Evolutionary conservation across 1,284 basidiomycete genomes (phyloP), one percentile per base, ranked within the genome.

Genomic region (Pholiota adiposa): DNA sequence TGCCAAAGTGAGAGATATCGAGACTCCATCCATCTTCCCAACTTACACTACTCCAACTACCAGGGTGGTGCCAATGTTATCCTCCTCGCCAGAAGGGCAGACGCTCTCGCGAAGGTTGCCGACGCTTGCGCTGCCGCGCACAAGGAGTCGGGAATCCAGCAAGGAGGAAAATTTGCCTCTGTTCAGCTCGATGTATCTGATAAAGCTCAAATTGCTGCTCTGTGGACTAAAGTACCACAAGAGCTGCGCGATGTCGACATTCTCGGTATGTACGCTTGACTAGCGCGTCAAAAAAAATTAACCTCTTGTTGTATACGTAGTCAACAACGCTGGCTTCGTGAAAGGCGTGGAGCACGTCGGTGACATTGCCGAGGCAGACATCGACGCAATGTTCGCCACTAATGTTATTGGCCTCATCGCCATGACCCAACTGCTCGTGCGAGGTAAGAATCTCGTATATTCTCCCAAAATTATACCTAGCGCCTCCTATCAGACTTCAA

Each of bases 391-490:
- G 96, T 93, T 98, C 73, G 76, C 88, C 27, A 97, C 96, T 50
- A 99, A 99, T 73, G 95, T 97, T 51, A 81, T 93, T 62, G 95
- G 94, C 7, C 83, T 97, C 49, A 94, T 97, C 65, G 82, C 89
- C 18, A 77, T 96, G 67, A 93, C 92, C 7, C 93, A 96, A 68
- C 75, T 92, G 5, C 76, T 95, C 49, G 77, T 96, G 70, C 87
- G 83, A 74, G 85, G 93, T 88, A 50, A 63, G 75, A 48, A 56
- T 27, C 23, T 43, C 16, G 12, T 23, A n/a, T 18, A 3, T 4
- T 16, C 11, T 55, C 23, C 19, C 19, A 40, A 34, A 3, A 25
- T 3, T 38, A n/a, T 44, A 50, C 25, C 21, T 51, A 23, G 5
- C 51, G 51, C 16, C 40, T 49, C 40, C 21, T 11, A 18, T 6